Evolutionary conservation across 768 basidiomycete species (phyloP), one percentile per base, ranked within the genome.

Genomic region (Suillus tomentosus): DNA sequence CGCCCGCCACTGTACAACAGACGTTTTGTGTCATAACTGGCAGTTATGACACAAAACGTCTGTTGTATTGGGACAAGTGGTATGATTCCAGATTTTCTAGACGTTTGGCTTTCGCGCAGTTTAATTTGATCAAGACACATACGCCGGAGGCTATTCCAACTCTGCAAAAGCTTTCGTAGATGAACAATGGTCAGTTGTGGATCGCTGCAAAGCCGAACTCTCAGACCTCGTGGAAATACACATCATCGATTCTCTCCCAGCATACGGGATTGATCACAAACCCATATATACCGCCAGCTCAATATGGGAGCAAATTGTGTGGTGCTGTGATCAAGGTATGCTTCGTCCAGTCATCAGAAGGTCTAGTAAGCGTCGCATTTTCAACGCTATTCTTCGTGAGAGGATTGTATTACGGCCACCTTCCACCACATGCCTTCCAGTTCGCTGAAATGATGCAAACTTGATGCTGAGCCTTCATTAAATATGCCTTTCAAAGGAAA

Each of bases 221-320:
- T 1, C 40, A n/a, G 5, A 53, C 14, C 40, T 61, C 3, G 9
- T 36, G 6, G 7, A 36, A 34, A 53, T 34, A 15, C 60, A 64
- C 39, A n/a, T n/a, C n/a, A 64, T 64, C 19, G 19, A 45, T 19
- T 59, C 60, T 13, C 34, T 61, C 15, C 60, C 43, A 7, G 53
- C 42, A 19, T 55, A 43, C 5, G 34, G 55, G 3, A 11, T 14
- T 19, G 24, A 54, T 8, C 11, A 17, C 13, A 9, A 45, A 11
- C 19, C 37, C 17, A 64, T 6, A 31, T 31, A 1, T 64, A 1
- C 59, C 50, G 2, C 60, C 64, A 19, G 6, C 1, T 8, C 36
- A 61, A 27, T 60, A 60, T 10, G 31, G 1, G 36, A 2, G 9
- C 36, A 37, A 10, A 10, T 37, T 37, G 7, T 37, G 36, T 2